Conservation (phyloP, 352 stramenopile genomes). For the Globisporangium megalacanthum region DNA sequence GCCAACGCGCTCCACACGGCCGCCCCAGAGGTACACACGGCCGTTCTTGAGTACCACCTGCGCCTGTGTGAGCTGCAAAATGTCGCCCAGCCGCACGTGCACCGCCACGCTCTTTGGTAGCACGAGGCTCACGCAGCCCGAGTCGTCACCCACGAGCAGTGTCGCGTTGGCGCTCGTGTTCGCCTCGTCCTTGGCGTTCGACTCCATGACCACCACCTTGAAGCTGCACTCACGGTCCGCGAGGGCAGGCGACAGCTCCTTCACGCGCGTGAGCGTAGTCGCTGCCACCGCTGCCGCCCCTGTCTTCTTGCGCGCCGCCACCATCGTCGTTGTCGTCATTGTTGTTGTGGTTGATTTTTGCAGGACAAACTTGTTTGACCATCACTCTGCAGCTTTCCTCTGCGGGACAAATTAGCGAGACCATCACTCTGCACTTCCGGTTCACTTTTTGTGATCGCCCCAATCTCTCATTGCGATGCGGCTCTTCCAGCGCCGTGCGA, state of each 20-base stretch:
- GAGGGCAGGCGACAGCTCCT: constrained; percentile 63
- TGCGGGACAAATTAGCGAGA: background rate
- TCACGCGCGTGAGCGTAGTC: constrained; percentile 42
- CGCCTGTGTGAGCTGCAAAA: constrained; percentile 58
- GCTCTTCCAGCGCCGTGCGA: constrained; percentile 40
- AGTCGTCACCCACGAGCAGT: constrained; percentile 78
- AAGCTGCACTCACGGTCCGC: constrained; percentile 59
- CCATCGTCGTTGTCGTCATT: background rate
- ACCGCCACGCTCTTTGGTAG: constrained; percentile 61
- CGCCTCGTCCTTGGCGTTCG: constrained; percentile 73
- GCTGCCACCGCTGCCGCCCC: constrained; percentile 7
- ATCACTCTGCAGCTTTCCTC: background rate
- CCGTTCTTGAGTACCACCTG: constrained; percentile 78
- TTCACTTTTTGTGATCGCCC: too few relatives aligned
- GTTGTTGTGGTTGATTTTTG: background rate
- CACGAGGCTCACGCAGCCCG: constrained; percentile 74
- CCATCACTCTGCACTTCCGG: too few relatives aligned
- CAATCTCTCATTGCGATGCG: constrained; percentile 32
- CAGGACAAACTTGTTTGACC: background rate
- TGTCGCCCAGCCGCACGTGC: constrained; percentile 69
- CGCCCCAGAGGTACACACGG: constrained; percentile 74
- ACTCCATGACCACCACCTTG: constrained; percentile 81
- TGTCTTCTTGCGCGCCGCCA: constrained; percentile 39
- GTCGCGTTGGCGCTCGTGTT: constrained; percentile 75
- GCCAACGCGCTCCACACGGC: constrained; percentile 77